Base-by-base conservation (phyloP, 2,329 filamentous ascomycete genomes). In the Alternaria burnsii region DNA sequence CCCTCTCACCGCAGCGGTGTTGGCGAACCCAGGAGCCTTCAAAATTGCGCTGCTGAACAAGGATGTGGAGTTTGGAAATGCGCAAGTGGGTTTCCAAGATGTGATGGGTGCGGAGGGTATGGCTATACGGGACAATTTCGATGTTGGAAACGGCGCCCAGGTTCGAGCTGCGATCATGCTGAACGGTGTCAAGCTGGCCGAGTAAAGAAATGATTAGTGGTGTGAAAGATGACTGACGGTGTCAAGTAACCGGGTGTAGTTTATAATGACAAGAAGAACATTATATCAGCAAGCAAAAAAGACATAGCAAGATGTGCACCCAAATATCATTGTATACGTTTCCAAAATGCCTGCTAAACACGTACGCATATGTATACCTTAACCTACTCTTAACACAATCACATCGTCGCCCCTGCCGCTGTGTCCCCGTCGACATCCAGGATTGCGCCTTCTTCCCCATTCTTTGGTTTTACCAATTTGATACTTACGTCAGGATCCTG, bases 361-460 rank as follows among this genome's bases (percentile, higher is more conserved):
- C 20, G 3, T 42, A 14, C 20, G 42, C 8, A 4, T 14, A 26
- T 12, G 16, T 5, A n/a, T 11, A 14, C 14, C 41, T 48, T 4
- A 3, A 14, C 2, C n/a, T 11, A n/a, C 22, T 4, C 5, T 32
- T 14, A 18, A 34, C 40, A 38, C 24, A 32, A 5, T 52, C 20
- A 77, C 76, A 78, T 77, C 1, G 75, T 78, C 18, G 74, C 74
- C 7, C 76, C 76, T 2, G 74, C 73, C n/a, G 63, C 57, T n/a
- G 64, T 73, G 2, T 65, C 68, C 1, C 75, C 75, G 59, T 73
- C 73, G 2, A 72, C 68, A 60, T 76, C 71, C 34, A 78, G 54
- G 32, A 71, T 66, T 0, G 74, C 73, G 3, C 65, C 73, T 38
- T 77, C 75, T 57, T 76, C 75, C 1, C 54, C 61, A 34, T 65